Percentiles rank a stretch among this genome's conserved stretches.
Conservation (phyloP, 1,284 basidiomycete genomes). For the Ustilago nuda region DNA sequence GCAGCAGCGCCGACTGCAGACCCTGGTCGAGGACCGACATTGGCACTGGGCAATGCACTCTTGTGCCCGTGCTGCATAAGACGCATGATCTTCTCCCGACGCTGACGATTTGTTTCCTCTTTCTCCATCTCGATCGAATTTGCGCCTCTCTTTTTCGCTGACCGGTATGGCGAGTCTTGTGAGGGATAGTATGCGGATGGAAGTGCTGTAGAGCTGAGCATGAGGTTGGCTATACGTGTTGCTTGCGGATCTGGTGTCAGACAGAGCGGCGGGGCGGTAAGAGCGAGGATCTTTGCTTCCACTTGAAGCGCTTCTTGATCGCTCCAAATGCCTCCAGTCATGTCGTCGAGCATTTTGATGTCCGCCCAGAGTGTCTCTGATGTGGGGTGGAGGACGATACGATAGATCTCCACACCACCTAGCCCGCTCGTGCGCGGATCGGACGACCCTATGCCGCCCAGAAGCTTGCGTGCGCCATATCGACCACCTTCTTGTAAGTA, state of each 20-base stretch:
- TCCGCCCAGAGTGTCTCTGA: conserved; percentile 65
- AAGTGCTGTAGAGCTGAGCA: conserved; percentile 61
- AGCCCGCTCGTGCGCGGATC: conserved; percentile 31
- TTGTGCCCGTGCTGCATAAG: conserved; percentile 62
- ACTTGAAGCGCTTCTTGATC: conserved; percentile 65
- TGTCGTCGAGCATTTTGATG: conserved; percentile 60
- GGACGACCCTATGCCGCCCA: conserved; percentile 18
- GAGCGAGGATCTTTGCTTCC: conserved; percentile 59
- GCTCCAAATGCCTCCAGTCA: conserved; percentile 57
- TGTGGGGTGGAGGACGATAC: conserved; percentile 63
- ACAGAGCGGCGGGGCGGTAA: conserved; percentile 65
- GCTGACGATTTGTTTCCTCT: conserved; percentile 49
- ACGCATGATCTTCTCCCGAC: conserved; percentile 63
- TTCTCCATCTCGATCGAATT: conserved; percentile 63
- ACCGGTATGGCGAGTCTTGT: conserved; percentile 39
- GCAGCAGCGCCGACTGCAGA: conserved; percentile 2
- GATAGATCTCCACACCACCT: conserved; percentile 60
- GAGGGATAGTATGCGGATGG: conserved; percentile 49
- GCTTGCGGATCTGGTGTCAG: conserved; percentile 64
- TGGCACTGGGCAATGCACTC: conserved; percentile 1
- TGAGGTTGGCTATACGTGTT: conserved; percentile 63
- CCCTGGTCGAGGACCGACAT: conserved; percentile 2
- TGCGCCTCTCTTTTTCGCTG: conserved; percentile 45
- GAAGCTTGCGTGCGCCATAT: conserved; percentile 41
- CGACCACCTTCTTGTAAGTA: conserved; percentile 59